Conservation (phyloP, 2,329 filamentous ascomycete species). For the Endoconidiophora polonica region DNA sequence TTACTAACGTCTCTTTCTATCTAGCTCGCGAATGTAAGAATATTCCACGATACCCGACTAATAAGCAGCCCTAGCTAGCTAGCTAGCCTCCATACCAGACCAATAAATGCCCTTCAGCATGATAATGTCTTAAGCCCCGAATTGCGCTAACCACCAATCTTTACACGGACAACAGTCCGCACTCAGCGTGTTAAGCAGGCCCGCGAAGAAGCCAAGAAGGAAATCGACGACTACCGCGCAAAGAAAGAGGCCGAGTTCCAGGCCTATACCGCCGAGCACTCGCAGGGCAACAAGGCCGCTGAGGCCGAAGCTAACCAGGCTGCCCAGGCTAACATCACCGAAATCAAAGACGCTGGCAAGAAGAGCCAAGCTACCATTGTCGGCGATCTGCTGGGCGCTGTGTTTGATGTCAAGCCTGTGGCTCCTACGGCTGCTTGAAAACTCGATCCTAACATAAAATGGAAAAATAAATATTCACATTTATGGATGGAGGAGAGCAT, state of each 20-base stretch:
- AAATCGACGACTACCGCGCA: constrained; percentile 83
- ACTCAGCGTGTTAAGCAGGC: constrained; percentile 97
- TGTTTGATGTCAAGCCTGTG: constrained; percentile 67
- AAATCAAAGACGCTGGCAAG: constrained; percentile 66
- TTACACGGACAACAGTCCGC: constrained; percentile 31
- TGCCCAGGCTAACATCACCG: constrained; percentile 62
- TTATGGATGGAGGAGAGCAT: too few relatives aligned
- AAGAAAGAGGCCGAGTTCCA: constrained; percentile 90
- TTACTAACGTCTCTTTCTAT: constrained; percentile 6
- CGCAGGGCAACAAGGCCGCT: constrained; percentile 68
- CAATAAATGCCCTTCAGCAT: background rate
- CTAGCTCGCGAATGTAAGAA: constrained; percentile 72
- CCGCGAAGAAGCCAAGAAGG: constrained; percentile 89
- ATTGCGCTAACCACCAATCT: background rate
- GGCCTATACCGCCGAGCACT: constrained; percentile 87
- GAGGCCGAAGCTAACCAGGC: constrained; percentile 66
- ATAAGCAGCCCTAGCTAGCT: background rate
- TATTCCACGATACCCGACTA: background rate
- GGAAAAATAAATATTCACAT: too few relatives aligned
- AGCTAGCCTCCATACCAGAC: background rate
- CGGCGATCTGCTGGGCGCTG: constrained; percentile 66
- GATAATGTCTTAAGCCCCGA: background rate
- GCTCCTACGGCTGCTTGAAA: constrained; percentile 19
- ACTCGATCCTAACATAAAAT: background rate
- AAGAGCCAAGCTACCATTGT: constrained; percentile 68